Evolutionary conservation across 1,284 basidiomycete genomes (phyloP).

Genomic region (Cryptococcus maquisensis): DNA sequence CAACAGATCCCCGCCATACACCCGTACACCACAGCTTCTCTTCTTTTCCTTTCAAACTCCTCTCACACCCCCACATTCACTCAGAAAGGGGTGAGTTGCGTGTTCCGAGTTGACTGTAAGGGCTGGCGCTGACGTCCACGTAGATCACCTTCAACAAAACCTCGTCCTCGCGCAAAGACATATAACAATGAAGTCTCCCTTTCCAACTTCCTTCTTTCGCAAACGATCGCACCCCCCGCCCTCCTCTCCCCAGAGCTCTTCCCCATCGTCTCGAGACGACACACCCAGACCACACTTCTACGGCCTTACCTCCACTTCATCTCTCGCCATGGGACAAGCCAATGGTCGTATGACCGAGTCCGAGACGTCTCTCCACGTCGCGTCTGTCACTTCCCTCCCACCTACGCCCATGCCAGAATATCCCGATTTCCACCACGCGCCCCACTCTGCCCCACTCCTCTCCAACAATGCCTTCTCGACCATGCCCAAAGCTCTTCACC

Average conservation of each 20-base stretch:
- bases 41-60: too few relatives aligned
- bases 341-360: background rate
- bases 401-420: background rate
- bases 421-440: constrained; percentile 7
- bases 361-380: background rate
- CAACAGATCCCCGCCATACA: too few relatives aligned
- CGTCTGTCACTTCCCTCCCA: background rate
- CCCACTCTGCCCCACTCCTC: constrained; percentile 12
- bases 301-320: background rate
- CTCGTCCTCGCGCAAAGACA: background rate
- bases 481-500: background rate
- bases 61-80: too few relatives aligned
- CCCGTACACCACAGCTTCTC: too few relatives aligned
- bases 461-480: background rate
- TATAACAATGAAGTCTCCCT: background rate
- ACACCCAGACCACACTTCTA: background rate
- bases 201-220: background rate
- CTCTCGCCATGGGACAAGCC: background rate
- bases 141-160: background rate
- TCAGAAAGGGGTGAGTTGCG: too few relatives aligned
- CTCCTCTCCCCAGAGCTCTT: background rate
- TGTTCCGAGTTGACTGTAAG: too few relatives aligned
- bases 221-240: background rate
- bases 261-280: background rate
- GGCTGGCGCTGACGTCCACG: too few relatives aligned